These are phyloP conservation scores for Neurospora sp. DNA, from an alignment of 495 filamentous ascomycete genomes.

Conservation along the genomic window DNA sequence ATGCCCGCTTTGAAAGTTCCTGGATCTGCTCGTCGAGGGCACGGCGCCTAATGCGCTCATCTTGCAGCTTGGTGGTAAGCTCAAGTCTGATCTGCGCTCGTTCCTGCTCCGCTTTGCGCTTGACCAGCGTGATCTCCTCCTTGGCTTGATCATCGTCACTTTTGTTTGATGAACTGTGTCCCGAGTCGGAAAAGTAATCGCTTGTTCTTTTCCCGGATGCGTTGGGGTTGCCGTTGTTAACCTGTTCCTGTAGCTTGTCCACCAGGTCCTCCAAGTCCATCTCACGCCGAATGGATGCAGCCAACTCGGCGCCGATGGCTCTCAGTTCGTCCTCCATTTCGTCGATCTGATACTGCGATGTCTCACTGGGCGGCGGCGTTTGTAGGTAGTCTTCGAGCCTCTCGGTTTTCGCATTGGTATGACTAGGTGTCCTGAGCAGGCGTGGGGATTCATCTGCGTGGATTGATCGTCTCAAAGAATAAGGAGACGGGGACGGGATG, in stretches of 20 bases:
- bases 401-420: slow-evolving; percentile 21
- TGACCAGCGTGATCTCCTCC: slow-evolving; percentile 76
- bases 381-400: slow-evolving; percentile 34
- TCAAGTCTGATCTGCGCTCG: slow-evolving; percentile 79
- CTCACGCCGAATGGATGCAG: slow-evolving; percentile 83
- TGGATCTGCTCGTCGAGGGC: slow-evolving; percentile 73
- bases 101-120: slow-evolving; percentile 81
- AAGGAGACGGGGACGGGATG: slow-evolving; percentile 31
- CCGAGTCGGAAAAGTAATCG: slow-evolving; percentile 96
- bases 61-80: slow-evolving; percentile 69
- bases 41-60: slow-evolving; percentile 66
- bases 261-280: slow-evolving; percentile 95
- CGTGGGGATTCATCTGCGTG: slow-evolving; percentile 28
- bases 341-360: slow-evolving; percentile 39
- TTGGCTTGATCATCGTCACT: slow-evolving; percentile 57
- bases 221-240: slow-evolving; percentile 37
- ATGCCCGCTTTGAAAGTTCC: slow-evolving; percentile 64
- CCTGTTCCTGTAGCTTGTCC: slow-evolving; percentile 72
- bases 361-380: slow-evolving; percentile 32
- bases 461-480: slow-evolving; percentile 27
- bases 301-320: slow-evolving; percentile 85
- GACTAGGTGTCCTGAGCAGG: slow-evolving; percentile 22
- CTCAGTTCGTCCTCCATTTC: slow-evolving; percentile 91
- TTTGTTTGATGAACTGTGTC: slow-evolving; percentile 67
- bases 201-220: slow-evolving; percentile 72